These are phyloP conservation scores for Fallopia convolvulus DNA, from an alignment of 148 eudicot species.

Conservation along the genomic window DNA sequence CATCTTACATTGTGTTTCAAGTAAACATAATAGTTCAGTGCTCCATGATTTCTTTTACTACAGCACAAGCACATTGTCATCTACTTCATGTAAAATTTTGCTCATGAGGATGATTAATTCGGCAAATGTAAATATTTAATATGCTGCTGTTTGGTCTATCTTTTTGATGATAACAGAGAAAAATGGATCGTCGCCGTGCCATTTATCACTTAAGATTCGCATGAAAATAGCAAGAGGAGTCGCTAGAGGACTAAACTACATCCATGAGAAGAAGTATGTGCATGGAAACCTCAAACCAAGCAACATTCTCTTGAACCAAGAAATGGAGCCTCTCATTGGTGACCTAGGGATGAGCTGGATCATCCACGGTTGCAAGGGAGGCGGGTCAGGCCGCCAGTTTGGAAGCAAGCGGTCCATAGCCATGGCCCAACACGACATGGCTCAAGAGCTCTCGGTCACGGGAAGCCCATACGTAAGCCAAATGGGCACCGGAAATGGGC, in stretches of 20 bases:
- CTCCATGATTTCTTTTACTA: not conserved
- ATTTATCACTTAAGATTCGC: constrained; percentile 52
- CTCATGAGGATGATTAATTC: not conserved
- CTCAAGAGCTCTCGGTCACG: constrained; percentile 28
- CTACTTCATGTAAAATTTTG: not conserved
- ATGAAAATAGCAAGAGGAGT: constrained; percentile 81
- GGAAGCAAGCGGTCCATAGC: constrained; percentile 53
- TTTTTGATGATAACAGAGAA: constrained; percentile 35
- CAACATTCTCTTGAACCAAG: constrained; percentile 73
- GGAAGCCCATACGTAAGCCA: constrained; percentile 37
- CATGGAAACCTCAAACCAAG: constrained; percentile 88
- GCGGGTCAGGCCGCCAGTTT: constrained; percentile 49
- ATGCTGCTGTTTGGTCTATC: not conserved
- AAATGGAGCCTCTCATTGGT: constrained; percentile 74
- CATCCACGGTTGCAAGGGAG: constrained; percentile 28
- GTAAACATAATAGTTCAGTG: not conserved
- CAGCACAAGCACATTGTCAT: not conserved
- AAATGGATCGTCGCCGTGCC: constrained; percentile 58
- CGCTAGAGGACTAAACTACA: constrained; percentile 68
- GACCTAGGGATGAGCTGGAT: constrained; percentile 78
- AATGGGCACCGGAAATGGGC: constrained; percentile 10
- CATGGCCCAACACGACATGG: constrained; percentile 24
- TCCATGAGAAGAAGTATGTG: constrained; percentile 84
- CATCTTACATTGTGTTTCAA: not conserved
- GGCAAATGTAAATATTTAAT: not conserved